phyloP scores from a whole-genome alignment of 2,329 filamentous ascomycete genomes.

The Thielaviopsis musarum region DNA sequence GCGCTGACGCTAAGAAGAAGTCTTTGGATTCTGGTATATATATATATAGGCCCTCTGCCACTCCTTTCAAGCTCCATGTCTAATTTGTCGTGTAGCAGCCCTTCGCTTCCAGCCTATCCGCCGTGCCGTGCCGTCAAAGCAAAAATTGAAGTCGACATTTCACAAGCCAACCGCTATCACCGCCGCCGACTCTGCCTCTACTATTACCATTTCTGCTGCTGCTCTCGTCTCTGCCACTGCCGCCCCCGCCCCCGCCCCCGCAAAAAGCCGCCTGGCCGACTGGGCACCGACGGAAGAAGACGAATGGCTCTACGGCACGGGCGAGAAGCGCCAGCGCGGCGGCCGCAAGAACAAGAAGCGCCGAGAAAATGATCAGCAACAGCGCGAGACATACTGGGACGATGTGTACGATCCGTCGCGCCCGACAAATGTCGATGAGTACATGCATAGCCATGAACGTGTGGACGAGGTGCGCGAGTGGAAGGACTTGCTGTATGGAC shows the following conservation, averaged over 20 bases:
- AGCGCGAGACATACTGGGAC: conserved; percentile 64
- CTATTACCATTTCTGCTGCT: conserved; percentile 23
- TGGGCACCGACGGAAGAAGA: conserved; percentile 68
- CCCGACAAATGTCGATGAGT: conserved; percentile 74
- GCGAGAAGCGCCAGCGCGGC: conserved; percentile 55
- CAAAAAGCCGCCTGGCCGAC: conserved; percentile 60
- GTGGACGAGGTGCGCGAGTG: conserved; percentile 66
- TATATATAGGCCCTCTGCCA: background rate
- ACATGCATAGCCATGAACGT: conserved; percentile 69
- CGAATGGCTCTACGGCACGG: conserved; percentile 52
- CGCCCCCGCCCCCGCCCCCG: conserved; percentile 23
- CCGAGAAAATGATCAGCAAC: conserved; percentile 32
- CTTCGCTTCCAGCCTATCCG: conserved; percentile 79
- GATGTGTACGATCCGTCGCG: conserved; percentile 74
- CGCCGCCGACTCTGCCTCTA: conserved; percentile 15
- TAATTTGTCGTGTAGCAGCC: conserved; percentile 26
- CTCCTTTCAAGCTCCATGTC: background rate
- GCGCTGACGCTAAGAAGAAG: conserved; percentile 42
- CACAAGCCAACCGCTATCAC: conserved; percentile 25
- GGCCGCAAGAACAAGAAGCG: conserved; percentile 63
- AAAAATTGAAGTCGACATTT: conserved; percentile 43
- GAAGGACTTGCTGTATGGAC: conserved; percentile 66
- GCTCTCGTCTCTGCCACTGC: conserved; percentile 20
- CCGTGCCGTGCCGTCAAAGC: conserved; percentile 45
- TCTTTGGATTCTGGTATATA: conserved; percentile 25